Conservation (phyloP, 208 protist genomes). For the Herpetomonas tarakana region DNA sequence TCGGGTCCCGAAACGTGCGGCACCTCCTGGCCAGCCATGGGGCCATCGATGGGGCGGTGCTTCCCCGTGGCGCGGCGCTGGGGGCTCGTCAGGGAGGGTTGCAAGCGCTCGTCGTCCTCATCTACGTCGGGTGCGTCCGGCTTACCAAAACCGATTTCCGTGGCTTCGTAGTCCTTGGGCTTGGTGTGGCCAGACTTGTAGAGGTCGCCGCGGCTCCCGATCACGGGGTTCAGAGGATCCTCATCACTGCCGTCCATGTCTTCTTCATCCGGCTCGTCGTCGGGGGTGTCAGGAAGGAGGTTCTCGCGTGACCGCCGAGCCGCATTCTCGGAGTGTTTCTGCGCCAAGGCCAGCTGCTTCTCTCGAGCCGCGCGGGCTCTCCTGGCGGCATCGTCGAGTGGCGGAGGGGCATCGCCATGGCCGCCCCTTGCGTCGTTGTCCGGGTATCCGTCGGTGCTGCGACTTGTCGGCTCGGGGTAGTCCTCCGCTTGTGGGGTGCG, state of each 20-base stretch:
- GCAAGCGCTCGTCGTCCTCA: conserved; percentile 9
- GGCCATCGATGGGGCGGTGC: conserved; percentile 4
- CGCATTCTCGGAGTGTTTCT: not conserved
- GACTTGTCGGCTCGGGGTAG: not conserved
- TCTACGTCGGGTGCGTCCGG: conserved; percentile 7
- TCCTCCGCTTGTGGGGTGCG: conserved; percentile 5
- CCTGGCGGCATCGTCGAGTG: not conserved
- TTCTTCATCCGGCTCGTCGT: not conserved
- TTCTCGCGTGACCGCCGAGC: not conserved
- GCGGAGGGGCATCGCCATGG: not conserved
- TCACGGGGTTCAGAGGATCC: conserved; percentile 6
- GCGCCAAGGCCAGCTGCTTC: not conserved
- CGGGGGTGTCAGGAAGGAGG: not conserved
- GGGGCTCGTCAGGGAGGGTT: conserved; percentile 1
- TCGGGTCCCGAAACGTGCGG: not conserved
- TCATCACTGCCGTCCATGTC: conserved; percentile 2
- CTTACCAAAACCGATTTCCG: not conserved
- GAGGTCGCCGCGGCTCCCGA: conserved; percentile 14
- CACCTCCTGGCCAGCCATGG: conserved; percentile 2
- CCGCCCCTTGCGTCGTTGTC: conserved; percentile 5
- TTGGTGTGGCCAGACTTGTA: conserved; percentile 15
- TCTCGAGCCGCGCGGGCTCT: not conserved
- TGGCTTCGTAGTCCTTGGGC: conserved; percentile 3
- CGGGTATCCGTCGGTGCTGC: not conserved
- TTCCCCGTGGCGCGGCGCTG: conserved; percentile 6